Evolutionary conservation across 106 monocot species (phyloP).

Genomic region (Acanthochlamys bracteata): DNA sequence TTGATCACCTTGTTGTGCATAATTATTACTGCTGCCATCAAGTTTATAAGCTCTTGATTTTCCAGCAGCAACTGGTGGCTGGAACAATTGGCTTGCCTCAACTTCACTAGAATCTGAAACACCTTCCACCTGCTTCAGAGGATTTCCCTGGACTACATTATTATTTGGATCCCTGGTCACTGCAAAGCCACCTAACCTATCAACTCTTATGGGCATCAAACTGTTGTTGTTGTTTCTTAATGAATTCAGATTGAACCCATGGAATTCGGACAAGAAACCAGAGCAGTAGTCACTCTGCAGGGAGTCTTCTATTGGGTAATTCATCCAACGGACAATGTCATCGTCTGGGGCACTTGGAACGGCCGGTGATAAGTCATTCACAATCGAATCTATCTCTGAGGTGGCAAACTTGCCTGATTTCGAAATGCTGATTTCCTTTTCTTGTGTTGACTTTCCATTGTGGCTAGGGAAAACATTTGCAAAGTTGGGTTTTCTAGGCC

Average conservation of each 20-base stretch:
- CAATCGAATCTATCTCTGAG: constrained; percentile 1
- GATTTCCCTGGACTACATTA: constrained; percentile 7
- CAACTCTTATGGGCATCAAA: neutral
- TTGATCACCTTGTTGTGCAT: neutral
- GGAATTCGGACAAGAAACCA: constrained; percentile 46
- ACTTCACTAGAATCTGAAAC: constrained; percentile 5
- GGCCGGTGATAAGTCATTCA: constrained; percentile 6
- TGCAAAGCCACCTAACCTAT: neutral
- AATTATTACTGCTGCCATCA: neutral
- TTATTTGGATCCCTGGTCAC: neutral
- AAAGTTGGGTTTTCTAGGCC: constrained; percentile 16
- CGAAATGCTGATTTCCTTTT: constrained; percentile 7
- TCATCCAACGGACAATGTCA: constrained; percentile 54
- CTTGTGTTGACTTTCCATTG: constrained; percentile 18
- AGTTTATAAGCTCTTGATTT: constrained; percentile 11
- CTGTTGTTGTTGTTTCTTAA: constrained; percentile 1
- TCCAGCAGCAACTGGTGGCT: constrained; percentile 2
- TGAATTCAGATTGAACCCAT: constrained; percentile 16
- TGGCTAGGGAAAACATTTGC: neutral
- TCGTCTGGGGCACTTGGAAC: constrained; percentile 23
- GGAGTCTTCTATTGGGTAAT: constrained; percentile 54
- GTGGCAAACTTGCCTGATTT: constrained; percentile 9
- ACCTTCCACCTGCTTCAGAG: constrained; percentile 4
- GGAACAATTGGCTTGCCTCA: constrained; percentile 17
- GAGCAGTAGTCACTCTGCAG: constrained; percentile 32